These are phyloP conservation scores for Cryptosporidium viatorum DNA, from an alignment of 169 alveolate genomes.

Conservation along the genomic window DNA sequence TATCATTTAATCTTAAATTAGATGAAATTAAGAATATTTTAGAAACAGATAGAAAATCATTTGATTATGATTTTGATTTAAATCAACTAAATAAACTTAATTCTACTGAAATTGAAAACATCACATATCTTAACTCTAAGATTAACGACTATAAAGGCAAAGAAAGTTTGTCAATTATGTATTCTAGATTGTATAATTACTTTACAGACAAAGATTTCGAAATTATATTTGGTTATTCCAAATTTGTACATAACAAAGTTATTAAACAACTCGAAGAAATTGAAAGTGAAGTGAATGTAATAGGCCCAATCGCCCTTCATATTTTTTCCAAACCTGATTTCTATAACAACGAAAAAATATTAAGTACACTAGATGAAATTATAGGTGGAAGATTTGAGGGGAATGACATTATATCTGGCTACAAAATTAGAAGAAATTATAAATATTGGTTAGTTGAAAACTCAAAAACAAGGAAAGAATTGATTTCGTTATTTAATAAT, in stretches of 20 bases:
- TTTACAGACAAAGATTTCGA: constrained; percentile 47
- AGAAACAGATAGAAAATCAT: neutral
- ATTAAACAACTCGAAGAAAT: neutral
- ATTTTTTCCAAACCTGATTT: neutral
- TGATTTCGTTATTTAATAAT: constrained; percentile 15
- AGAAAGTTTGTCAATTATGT: neutral
- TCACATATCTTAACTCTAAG: neutral
- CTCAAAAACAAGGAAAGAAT: constrained; percentile 7
- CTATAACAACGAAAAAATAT: neutral
- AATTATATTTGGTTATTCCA: constrained; percentile 56
- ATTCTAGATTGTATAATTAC: constrained; percentile 13
- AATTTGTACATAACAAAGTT: neutral
- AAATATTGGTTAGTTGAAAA: constrained; percentile 53
- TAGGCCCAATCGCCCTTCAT: constrained; percentile 55
- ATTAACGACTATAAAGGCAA: neutral
- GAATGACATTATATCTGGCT: neutral
- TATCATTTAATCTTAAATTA: neutral
- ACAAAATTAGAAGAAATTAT: constrained; percentile 55
- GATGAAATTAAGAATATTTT: neutral
- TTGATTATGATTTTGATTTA: neutral
- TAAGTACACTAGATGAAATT: constrained; percentile 60
- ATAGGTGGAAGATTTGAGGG: constrained; percentile 65
- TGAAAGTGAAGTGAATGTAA: neutral
- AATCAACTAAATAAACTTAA: neutral
- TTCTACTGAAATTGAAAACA: neutral